Percentiles rank a stretch among this genome's conserved stretches.
These are phyloP conservation scores for Lepidopterella palustris DNA, from an alignment of 495 filamentous ascomycete species.

Conservation along the genomic window DNA sequence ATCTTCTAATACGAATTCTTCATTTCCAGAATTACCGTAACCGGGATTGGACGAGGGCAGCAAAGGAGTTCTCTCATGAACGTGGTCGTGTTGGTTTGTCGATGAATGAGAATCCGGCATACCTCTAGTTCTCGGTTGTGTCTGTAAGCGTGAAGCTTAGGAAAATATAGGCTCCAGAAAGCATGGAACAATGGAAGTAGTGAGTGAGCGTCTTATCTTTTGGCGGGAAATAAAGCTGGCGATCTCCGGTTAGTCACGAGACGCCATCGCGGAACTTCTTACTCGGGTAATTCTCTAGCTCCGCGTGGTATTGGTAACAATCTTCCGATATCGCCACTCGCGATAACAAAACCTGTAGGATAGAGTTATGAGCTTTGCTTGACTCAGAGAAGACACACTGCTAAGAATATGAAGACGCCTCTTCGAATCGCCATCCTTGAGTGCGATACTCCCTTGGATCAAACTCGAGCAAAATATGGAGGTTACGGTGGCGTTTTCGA, in stretches of 20 bases:
- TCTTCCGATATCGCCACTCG: constrained; percentile 1
- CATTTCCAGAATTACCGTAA: background rate
- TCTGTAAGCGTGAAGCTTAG: too few species aligned
- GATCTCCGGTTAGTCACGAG: too few species aligned
- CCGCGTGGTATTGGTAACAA: too few species aligned
- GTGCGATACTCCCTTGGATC: constrained; percentile 62
- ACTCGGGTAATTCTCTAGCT: too few species aligned
- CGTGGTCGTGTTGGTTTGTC: background rate
- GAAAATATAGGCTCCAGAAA: background rate
- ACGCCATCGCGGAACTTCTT: too few species aligned
- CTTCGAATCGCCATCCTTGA: constrained; percentile 80
- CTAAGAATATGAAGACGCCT: constrained; percentile 39
- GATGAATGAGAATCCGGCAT: background rate
- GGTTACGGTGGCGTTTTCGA: constrained; percentile 69
- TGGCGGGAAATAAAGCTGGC: background rate
- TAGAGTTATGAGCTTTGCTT: too few species aligned
- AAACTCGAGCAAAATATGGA: constrained; percentile 55
- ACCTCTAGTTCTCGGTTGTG: background rate
- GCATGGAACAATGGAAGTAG: background rate
- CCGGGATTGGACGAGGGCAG: background rate
- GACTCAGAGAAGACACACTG: background rate
- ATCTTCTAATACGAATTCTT: constrained; percentile 15
- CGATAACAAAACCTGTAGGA: constrained; percentile 5
- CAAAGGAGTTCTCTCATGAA: constrained; percentile 21
- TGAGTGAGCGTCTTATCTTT: too few species aligned